Conservation (phyloP, 257 asterid genomes). For the Scutellaria galericulata region DNA sequence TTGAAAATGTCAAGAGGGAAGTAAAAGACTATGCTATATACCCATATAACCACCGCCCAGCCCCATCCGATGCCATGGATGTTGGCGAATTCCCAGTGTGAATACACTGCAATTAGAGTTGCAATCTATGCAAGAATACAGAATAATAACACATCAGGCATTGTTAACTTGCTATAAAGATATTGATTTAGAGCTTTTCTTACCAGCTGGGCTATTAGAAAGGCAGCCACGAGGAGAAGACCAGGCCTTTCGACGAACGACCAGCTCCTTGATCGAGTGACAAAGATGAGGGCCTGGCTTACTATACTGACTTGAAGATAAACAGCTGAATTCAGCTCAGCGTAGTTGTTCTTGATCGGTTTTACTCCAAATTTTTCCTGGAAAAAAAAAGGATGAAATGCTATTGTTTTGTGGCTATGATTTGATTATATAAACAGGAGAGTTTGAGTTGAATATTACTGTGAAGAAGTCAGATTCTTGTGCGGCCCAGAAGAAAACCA, state of each 20-base stretch:
- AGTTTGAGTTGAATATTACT: constrained; percentile 23
- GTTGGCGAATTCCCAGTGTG: constrained; percentile 59
- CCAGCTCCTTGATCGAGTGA: constrained; percentile 67
- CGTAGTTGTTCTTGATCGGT: constrained; percentile 40
- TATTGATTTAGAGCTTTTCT: constrained; percentile 13
- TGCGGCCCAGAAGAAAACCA: constrained; percentile 60
- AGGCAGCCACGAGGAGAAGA: constrained; percentile 52
- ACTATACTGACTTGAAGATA: constrained; percentile 69
- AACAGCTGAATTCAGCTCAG: constrained; percentile 54
- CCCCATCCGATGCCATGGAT: constrained; percentile 62
- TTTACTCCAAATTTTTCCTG: constrained; percentile 56
- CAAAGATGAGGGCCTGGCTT: constrained; percentile 70
- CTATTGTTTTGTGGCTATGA: neutral
- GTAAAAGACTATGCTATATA: constrained; percentile 52
- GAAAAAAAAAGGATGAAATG: neutral
- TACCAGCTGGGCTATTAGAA: constrained; percentile 56
- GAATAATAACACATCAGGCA: neutral
- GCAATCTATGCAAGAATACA: constrained; percentile 43
- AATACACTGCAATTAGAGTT: constrained; percentile 55
- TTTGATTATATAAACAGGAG: neutral
- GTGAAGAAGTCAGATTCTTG: constrained; percentile 50
- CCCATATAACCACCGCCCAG: constrained; percentile 65
- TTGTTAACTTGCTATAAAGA: no score
- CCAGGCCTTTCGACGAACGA: constrained; percentile 60
- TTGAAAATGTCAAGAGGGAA: constrained; percentile 59